Conservation (phyloP, 176 grass and related monocot species). For the Alloteropsis semialata region DNA sequence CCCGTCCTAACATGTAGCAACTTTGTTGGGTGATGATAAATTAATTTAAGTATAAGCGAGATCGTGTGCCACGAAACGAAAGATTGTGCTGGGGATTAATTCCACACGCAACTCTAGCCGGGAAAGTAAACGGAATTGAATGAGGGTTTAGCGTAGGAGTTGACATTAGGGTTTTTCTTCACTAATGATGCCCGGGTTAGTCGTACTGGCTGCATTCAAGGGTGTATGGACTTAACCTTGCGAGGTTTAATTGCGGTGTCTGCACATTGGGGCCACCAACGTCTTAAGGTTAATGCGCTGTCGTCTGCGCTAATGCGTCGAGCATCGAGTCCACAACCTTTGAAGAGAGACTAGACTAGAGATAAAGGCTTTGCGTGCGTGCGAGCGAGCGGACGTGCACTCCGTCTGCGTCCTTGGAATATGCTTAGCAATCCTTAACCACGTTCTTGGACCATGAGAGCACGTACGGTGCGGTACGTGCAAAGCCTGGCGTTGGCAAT, state of each 20-base stretch:
- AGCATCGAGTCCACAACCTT: background rate
- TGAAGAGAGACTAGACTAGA: background rate
- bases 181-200: background rate
- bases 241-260: constrained; percentile 14
- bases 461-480: too few relatives aligned
- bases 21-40: background rate
- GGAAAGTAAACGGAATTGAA: constrained; percentile 20
- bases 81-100: background rate
- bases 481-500: too few relatives aligned
- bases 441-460: too few relatives aligned
- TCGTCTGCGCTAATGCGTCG: background rate
- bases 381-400: too few relatives aligned
- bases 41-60: too few relatives aligned
- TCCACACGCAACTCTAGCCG: background rate
- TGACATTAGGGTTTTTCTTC: constrained; percentile 8
- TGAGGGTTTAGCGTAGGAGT: background rate
- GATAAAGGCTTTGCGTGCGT: too few relatives aligned
- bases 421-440: too few relatives aligned
- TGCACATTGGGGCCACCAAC: constrained; percentile 1
- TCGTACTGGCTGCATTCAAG: constrained; percentile 21
- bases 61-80: background rate
- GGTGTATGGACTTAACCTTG: background rate
- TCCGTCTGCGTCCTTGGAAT: too few relatives aligned
- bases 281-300: constrained; percentile 14
- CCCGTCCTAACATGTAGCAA: background rate